Base-by-base conservation (phyloP, 805 yeast genomes). In the Candida tibetensis region DNA sequence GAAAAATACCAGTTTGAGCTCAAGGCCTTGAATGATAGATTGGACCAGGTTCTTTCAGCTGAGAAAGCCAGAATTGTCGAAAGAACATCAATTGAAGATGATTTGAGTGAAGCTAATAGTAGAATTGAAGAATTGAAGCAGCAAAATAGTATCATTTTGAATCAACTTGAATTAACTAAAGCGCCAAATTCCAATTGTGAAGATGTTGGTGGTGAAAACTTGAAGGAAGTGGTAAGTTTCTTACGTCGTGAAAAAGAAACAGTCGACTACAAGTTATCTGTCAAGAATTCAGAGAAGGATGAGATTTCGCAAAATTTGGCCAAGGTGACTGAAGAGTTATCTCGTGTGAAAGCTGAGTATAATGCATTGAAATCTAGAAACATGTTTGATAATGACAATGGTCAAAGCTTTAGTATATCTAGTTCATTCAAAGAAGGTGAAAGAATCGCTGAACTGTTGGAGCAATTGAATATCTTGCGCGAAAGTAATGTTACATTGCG, bases 221-320 rank as follows among this genome's bases (percentile, higher is more conserved):
- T 64, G 33, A 58, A 58, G 35, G 81, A 81, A 45, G 71, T 87
- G 18, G 62, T 88, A 25, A 55, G 71, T 1, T 81, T 74, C 49
- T 64, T 88, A 40, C 81, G 90, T 32, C 78, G 82, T 44, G 95
- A 86, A 47, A 84, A 82, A 51, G 95, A 88, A 45, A 67, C 81
- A 4, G 69, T 81, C 1, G 82, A 79, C 33, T 72, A 79, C 6
- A 84, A 81, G 48, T 63, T 51, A 3, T 15, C 44, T 1, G 42
- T 48, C 7, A 45, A 57, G 16, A 55, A 61, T 8, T 76, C 79
- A 41, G 93, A 85, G 48, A 71, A 72, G 39, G 68, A 65, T 26
- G 65, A 76, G 27, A 59, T 80, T 19, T 72, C 76, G 44, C 77
- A 76, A 41, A 71, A 72, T 27, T 62, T 83, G 29, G 68, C 68